These are phyloP conservation scores for Pythium sp. DNA, from an alignment of 352 stramenopile genomes.

Conservation along the genomic window DNA sequence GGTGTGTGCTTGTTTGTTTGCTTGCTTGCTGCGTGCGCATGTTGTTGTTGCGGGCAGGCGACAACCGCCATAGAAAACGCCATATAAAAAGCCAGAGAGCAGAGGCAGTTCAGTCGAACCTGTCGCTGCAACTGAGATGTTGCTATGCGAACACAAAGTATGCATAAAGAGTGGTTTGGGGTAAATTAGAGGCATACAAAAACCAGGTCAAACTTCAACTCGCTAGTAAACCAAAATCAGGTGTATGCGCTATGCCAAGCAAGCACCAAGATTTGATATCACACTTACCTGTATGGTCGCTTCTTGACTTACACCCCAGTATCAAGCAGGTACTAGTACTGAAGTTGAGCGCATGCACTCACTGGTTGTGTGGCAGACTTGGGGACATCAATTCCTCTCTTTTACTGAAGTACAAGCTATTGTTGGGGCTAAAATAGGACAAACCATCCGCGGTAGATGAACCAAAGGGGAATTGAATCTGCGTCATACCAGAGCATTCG, in stretches of 20 bases:
- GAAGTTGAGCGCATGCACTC: too few relatives aligned
- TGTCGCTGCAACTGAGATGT: background rate
- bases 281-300: too few relatives aligned
- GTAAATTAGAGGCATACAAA: background rate
- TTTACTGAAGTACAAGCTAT: too few relatives aligned
- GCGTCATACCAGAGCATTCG: background rate
- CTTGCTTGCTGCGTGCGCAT: background rate
- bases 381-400: background rate
- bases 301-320: too few relatives aligned
- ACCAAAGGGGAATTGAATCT: background rate
- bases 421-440: background rate
- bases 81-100: conserved; percentile 9
- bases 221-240: too few relatives aligned
- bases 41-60: background rate
- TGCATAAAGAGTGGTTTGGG: background rate
- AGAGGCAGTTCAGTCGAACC: background rate
- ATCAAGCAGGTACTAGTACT: too few relatives aligned
- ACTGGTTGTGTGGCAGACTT: background rate
- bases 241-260: too few relatives aligned
- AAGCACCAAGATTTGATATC: too few relatives aligned
- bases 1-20: background rate
- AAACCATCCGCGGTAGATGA: background rate
- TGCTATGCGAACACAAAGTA: background rate
- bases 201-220: background rate
- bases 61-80: background rate